These are phyloP conservation scores for Camelina neglecta DNA, from an alignment of 345 rosid genomes.

Conservation along the genomic window DNA sequence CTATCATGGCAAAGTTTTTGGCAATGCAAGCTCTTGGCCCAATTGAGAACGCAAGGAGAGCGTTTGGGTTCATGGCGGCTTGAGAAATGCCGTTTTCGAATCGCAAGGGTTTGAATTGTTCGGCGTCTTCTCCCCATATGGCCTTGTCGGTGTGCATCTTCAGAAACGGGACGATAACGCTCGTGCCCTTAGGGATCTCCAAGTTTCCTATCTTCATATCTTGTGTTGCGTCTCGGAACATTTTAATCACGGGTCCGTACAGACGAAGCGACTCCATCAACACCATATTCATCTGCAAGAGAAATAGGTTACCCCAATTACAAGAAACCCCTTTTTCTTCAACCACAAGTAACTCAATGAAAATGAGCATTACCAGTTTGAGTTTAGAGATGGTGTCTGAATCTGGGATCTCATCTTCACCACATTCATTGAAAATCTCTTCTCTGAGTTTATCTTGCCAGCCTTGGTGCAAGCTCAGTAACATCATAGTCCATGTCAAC, in stretches of 20 bases:
- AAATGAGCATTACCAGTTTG: constrained; percentile 43
- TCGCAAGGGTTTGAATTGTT: constrained; percentile 59
- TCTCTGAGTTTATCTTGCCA: constrained; percentile 55
- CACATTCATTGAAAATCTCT: constrained; percentile 47
- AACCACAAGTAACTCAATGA: background rate
- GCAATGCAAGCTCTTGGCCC: constrained; percentile 65
- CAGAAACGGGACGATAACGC: constrained; percentile 30
- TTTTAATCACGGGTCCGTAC: constrained; percentile 46
- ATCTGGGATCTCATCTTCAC: constrained; percentile 41
- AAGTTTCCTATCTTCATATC: constrained; percentile 53
- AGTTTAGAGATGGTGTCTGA: constrained; percentile 48
- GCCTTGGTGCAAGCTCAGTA: constrained; percentile 47
- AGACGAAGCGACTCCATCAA: constrained; percentile 60
- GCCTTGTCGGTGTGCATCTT: constrained; percentile 46
- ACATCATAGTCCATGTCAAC: constrained; percentile 51
- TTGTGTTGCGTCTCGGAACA: constrained; percentile 44
- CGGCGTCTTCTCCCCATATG: constrained; percentile 64
- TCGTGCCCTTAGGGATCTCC: constrained; percentile 47
- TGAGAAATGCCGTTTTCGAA: constrained; percentile 46
- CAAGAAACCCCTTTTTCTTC: background rate
- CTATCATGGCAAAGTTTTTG: constrained; percentile 52
- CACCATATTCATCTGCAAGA: constrained; percentile 55
- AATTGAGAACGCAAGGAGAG: constrained; percentile 46
- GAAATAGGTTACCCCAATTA: background rate
- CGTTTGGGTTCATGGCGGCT: constrained; percentile 51